A percentile compares a stretch with the other conserved stretches of the same genome.
These are phyloP conservation scores for Karstenula rhodostoma DNA, from an alignment of 2,329 filamentous ascomycete genomes.

Conservation along the genomic window DNA sequence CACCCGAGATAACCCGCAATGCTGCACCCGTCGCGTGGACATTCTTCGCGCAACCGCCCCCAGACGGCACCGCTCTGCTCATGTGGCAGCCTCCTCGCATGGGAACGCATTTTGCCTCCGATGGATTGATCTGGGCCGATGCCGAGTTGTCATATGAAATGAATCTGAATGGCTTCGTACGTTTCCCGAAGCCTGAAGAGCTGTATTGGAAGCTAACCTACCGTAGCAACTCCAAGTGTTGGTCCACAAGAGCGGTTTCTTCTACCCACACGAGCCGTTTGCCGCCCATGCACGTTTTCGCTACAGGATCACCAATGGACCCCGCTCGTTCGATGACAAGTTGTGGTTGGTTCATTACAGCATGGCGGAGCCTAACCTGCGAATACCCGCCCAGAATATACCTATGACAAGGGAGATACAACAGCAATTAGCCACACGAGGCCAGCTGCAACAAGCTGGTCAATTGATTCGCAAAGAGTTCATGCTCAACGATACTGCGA, in stretches of 20 bases:
- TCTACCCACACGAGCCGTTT: constrained; percentile 73
- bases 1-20: constrained; percentile 85
- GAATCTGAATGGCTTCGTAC: constrained; percentile 73
- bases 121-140: constrained; percentile 91
- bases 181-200: constrained; percentile 17
- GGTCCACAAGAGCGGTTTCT: constrained; percentile 81
- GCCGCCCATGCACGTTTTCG: constrained; percentile 82
- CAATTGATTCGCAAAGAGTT: constrained; percentile 88
- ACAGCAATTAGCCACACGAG: constrained; percentile 67
- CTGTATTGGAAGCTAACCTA: constrained; percentile 21
- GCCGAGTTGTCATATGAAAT: constrained; percentile 79
- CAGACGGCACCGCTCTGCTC: constrained; percentile 82
- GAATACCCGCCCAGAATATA: constrained; percentile 73
- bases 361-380: constrained; percentile 75
- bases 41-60: constrained; percentile 78
- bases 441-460: constrained; percentile 73
- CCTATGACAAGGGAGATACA: constrained; percentile 68
- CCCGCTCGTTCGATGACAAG: constrained; percentile 76
- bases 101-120: constrained; percentile 80
- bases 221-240: constrained; percentile 89
- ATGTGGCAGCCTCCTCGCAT: constrained; percentile 83
- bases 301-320: constrained; percentile 81
- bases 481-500: constrained; percentile 86
- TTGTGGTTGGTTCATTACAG: constrained; percentile 94
- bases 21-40: constrained; percentile 91